These are phyloP conservation scores for Salvia hispanica DNA, from an alignment of 257 asterid genomes.

Conservation along the genomic window DNA sequence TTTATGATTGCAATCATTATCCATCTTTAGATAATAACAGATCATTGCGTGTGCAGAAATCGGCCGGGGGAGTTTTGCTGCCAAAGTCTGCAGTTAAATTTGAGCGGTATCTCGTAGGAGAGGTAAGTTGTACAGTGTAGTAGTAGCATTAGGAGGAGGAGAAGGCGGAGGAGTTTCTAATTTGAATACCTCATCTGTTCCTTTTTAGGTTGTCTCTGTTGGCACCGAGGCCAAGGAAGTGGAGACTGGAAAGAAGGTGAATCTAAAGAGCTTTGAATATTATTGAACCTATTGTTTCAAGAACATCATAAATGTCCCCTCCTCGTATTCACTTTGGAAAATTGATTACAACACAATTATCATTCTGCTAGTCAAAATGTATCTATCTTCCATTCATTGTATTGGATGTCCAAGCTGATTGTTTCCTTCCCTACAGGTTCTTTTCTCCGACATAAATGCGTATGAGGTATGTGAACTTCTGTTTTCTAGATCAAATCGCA, in stretches of 20 bases:
- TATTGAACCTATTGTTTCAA: neutral
- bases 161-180: neutral
- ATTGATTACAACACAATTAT: neutral
- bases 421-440: conserved; percentile 60
- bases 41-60: conserved; percentile 55
- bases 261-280: neutral
- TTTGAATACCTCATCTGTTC: neutral
- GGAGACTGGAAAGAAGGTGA: conserved; percentile 76
- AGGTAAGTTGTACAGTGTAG: conserved; percentile 47
- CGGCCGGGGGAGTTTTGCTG: conserved; percentile 90
- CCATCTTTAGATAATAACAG: conserved; percentile 3
- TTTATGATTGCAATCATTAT: neutral
- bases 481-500: neutral
- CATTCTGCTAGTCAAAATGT: neutral
- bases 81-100: conserved; percentile 91
- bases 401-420: neutral
- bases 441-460: conserved; percentile 82
- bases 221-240: conserved; percentile 68
- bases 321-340: neutral
- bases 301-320: neutral
- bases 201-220: conserved; percentile 63
- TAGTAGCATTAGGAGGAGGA: neutral
- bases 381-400: neutral
- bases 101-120: conserved; percentile 84
- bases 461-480: conserved; percentile 59